Evolutionary conservation across 2,329 filamentous ascomycete genomes (phyloP), one percentile per base, ranked within the genome.

Genomic region (Fusarium marasasianum): DNA sequence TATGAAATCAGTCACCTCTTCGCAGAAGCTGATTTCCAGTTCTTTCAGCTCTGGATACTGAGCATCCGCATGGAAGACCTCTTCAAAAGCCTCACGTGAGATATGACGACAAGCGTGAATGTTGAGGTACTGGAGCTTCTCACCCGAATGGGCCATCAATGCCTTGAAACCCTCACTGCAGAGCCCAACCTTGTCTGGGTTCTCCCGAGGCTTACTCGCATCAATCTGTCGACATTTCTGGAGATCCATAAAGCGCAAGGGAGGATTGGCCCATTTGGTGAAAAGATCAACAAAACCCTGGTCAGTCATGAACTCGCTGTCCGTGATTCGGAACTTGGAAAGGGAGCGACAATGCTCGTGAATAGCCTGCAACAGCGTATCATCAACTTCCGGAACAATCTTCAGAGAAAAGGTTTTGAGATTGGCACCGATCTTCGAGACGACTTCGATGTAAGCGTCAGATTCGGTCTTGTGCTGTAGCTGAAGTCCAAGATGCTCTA

Each of bases 81-180:
- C 87, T 71, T 94, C 90, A 67, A 98, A 95, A 0, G 93, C 91
- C 22, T 88, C 84, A 40, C 88, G 86, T 4, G 90, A 88, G 72
- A 98, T 95, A 80, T 98, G 93, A 7, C 96, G 92, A 79, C 94
- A 97, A 1, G 92, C 93, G 20, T 94, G 90, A n/a, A 98, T 86
- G 78, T 97, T 93, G 40, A 98, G 85, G 45, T 88, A 85, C 67
- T 87, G 86, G 5, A 98, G 82, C 17, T 83, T 86, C 3, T 83
- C 79, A 8, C 94, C 93, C 0, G 95, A 98, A 80, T 98, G 96
- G 1, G 85, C 84, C 94, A 98, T 98, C 48, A 98, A 83, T 0
- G 94, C 93, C 73, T 88, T 85, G 83, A 98, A 96, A 0, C 93
- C 95, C 11, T 88, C 83, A 2, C 91, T 92, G 59, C 92, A 94